phyloP scores from a whole-genome alignment of 495 filamentous ascomycete species.

The Pyrenula massariospora region DNA sequence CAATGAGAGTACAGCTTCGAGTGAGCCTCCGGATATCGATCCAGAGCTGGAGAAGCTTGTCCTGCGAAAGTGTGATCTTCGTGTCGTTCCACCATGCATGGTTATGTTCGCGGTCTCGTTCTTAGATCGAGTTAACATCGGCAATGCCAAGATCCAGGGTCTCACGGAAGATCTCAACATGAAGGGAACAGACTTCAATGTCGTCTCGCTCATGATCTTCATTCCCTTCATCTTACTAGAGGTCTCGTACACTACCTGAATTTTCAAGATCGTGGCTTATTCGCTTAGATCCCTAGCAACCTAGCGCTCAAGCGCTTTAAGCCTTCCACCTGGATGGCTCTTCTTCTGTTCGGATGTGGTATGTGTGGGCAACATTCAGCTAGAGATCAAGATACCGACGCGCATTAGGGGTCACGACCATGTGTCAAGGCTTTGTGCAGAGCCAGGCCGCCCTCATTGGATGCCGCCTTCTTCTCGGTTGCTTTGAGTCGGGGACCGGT shows the following conservation, averaged over 20 bases:
- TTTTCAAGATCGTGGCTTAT: slow-evolving; percentile 32
- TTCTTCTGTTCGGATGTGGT: slow-evolving; percentile 42
- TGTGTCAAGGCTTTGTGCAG: slow-evolving; percentile 36
- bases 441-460: slow-evolving; percentile 42
- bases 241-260: slow-evolving; percentile 48
- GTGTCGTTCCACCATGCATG: slow-evolving; percentile 10
- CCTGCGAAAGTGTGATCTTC: slow-evolving; percentile 8
- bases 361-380: slow-evolving; percentile 19
- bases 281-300: slow-evolving; percentile 44
- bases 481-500: slow-evolving; percentile 40
- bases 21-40: neutral
- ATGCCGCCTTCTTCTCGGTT: slow-evolving; percentile 44
- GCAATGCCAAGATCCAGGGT: slow-evolving; percentile 53
- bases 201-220: slow-evolving; percentile 49
- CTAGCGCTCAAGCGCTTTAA: slow-evolving; percentile 42
- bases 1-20: neutral
- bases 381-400: slow-evolving; percentile 8
- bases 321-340: slow-evolving; percentile 15
- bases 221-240: slow-evolving; percentile 52
- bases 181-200: slow-evolving; percentile 19
- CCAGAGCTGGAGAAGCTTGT: neutral
- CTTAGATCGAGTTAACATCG: slow-evolving; percentile 47
- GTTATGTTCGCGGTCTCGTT: slow-evolving; percentile 21
- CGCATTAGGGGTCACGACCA: slow-evolving; percentile 35
- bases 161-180: slow-evolving; percentile 42